Evolutionary conservation across 1,139 yeast genomes (phyloP), one percentile per base, ranked within the genome.

Genomic region (Pichia norvegensis): DNA sequence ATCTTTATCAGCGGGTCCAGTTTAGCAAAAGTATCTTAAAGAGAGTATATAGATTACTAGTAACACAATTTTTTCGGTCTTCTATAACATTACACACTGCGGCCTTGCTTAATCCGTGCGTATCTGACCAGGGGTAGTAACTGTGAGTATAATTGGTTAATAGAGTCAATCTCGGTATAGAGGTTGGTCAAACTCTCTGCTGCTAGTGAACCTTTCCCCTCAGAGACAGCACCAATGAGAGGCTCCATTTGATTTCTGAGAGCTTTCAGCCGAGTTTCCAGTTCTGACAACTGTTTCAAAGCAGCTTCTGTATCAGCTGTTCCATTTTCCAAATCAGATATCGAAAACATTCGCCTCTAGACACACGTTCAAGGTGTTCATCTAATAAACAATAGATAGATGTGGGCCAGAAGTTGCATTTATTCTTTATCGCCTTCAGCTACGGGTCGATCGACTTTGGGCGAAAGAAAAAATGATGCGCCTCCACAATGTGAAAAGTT

Each of bases 181-280:
- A 35, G 52, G 46, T 29, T 49, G 50, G 16, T 57, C 58, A 36
- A 58, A 59, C 1, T 60, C 57, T 29, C 55, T 56, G 37, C 37
- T 13, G 23, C 41, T 59, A 46, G 4, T 63, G 63, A 25, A 53
- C 60, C 49, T 71, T 73, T 36, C 73, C 68, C 55, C 75, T 79
- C 1, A 79, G 69, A 51, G 73, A 66, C 50, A 74, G 69, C 38
- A 76, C 72, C 33, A 76, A 67, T 2, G 79, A 80, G 4, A 73
- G 60, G 19, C 74, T 33, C 13, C 57, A 21, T 37, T 47, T 36
- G 54, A 10, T 19, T 19, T 13, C 37, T 17, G 8, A 35, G n/a
- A 13, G 37, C 20, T 3, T 20, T 35, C 9, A 35, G 14, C n/a
- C 37, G 23, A n/a, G 23, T 19, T 10, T 35, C 37, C 25, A 68